Evolutionary conservation across 768 basidiomycete genomes (phyloP).

Genomic region (Boletus reticuloceps): DNA sequence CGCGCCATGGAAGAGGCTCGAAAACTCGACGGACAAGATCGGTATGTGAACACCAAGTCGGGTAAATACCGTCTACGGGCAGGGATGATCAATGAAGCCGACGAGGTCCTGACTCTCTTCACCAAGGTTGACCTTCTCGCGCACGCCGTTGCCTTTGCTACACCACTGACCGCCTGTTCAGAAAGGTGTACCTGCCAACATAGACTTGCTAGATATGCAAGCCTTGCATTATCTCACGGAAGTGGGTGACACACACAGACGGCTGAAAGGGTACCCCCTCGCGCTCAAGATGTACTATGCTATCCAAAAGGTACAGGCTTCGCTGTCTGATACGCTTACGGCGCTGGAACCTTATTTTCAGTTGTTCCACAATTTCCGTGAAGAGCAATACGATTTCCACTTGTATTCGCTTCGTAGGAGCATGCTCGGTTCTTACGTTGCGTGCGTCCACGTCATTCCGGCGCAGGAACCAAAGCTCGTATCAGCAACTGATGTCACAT

Average conservation of each 20-base stretch:
- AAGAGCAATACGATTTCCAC: slow-evolving; percentile 98
- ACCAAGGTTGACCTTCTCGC: slow-evolving; percentile 67
- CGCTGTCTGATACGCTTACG: background rate
- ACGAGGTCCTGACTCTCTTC: slow-evolving; percentile 74
- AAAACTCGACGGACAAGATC: slow-evolving; percentile 86
- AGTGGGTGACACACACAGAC: slow-evolving; percentile 70
- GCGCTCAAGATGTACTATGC: slow-evolving; percentile 85
- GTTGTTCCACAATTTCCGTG: slow-evolving; percentile 85
- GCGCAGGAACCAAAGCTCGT: background rate
- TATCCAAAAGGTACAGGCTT: slow-evolving; percentile 59
- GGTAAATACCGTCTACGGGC: slow-evolving; percentile 89
- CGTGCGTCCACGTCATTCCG: slow-evolving; percentile 47
- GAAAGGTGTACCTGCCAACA: slow-evolving; percentile 83
- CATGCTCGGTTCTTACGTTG: slow-evolving; percentile 80
- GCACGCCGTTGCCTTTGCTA: background rate
- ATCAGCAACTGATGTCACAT: slow-evolving; percentile 3
- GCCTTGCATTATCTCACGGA: slow-evolving; percentile 84
- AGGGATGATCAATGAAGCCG: slow-evolving; percentile 76
- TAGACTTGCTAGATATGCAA: slow-evolving; percentile 95
- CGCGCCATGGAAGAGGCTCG: slow-evolving; percentile 77
- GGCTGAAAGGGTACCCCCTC: slow-evolving; percentile 61
- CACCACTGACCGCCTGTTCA: slow-evolving; percentile 32
- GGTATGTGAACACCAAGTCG: slow-evolving; percentile 91
- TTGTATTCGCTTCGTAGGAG: slow-evolving; percentile 89
- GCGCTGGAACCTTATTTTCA: slow-evolving; percentile 27